Percentiles rank a stretch among this genome's conserved stretches.
Conservation (phyloP, 2,329 filamentous ascomycete genomes). For the Piedraia hortae region DNA sequence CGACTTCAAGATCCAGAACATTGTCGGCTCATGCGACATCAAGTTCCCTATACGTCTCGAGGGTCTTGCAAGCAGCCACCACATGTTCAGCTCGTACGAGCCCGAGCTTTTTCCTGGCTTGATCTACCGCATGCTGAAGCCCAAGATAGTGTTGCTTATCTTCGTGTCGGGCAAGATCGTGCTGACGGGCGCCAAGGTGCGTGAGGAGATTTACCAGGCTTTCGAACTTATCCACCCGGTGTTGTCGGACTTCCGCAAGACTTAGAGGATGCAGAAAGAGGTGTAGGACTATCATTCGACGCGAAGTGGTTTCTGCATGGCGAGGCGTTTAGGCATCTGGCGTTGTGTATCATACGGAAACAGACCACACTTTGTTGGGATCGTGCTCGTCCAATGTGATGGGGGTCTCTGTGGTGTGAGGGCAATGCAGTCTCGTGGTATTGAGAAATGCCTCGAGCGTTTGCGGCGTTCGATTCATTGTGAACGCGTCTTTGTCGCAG, state of each 20-base stretch:
- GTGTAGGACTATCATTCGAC: no score
- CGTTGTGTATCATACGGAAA: neutral
- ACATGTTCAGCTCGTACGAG: constrained; percentile 98
- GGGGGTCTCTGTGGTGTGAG: no score
- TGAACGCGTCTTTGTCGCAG: no score
- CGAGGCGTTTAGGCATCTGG: constrained; percentile 1
- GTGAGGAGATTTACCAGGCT: constrained; percentile 91
- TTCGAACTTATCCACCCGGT: constrained; percentile 96
- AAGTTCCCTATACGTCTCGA: constrained; percentile 97
- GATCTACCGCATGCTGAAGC: constrained; percentile 99
- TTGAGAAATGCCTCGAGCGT: no score
- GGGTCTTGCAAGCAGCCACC: constrained; percentile 83
- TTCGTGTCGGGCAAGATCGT: constrained; percentile 98
- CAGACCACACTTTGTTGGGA: neutral
- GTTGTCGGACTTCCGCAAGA: constrained; percentile 28
- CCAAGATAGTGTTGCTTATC: constrained; percentile 38
- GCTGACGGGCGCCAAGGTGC: constrained; percentile 85
- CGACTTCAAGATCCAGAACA: constrained; percentile 99
- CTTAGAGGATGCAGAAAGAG: constrained; percentile 7
- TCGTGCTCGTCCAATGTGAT: constrained; percentile 2
- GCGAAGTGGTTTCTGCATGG: no score
- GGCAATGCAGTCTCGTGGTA: no score
- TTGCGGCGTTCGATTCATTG: no score
- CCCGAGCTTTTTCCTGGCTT: constrained; percentile 95
- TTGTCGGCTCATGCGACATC: constrained; percentile 95